Percentiles rank a stretch among this genome's conserved stretches.
Conservation (phyloP, 2,329 filamentous ascomycete species). For the Curvularia verruculosa region DNA sequence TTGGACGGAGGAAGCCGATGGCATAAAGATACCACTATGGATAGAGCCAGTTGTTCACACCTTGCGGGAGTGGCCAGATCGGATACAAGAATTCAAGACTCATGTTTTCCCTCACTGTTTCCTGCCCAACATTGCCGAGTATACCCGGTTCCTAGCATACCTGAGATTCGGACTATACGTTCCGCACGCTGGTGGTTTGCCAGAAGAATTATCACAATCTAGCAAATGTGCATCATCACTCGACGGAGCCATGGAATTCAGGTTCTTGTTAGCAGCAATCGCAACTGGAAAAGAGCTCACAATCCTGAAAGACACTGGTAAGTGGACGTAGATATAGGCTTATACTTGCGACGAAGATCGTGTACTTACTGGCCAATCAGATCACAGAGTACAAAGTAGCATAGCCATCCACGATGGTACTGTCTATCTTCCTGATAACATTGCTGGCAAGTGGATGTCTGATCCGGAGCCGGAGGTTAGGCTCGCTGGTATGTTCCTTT, state of each 20-base stretch:
- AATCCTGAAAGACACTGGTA: slow-evolving; percentile 51
- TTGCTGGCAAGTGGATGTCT: slow-evolving; percentile 49
- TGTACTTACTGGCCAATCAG: slow-evolving; percentile 18
- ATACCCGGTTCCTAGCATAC: slow-evolving; percentile 49
- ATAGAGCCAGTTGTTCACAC: slow-evolving; percentile 45
- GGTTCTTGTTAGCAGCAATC: slow-evolving; percentile 48
- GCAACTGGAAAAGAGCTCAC: slow-evolving; percentile 56
- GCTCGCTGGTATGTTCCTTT: slow-evolving; percentile 79
- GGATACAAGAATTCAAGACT: slow-evolving; percentile 50
- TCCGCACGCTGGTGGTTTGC: slow-evolving; percentile 24
- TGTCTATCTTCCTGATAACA: slow-evolving; percentile 61
- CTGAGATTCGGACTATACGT: slow-evolving; percentile 46
- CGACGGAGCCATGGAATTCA: slow-evolving; percentile 36
- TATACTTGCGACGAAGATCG: neutral
- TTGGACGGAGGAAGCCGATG: neutral
- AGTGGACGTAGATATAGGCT: slow-evolving; percentile 2
- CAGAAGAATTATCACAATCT: slow-evolving; percentile 17
- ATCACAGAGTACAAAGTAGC: slow-evolving; percentile 27
- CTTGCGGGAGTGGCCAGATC: slow-evolving; percentile 43
- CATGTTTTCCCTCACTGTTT: slow-evolving; percentile 58
- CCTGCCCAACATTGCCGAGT: slow-evolving; percentile 48
- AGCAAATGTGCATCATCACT: slow-evolving; percentile 14
- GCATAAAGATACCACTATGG: slow-evolving; percentile 43
- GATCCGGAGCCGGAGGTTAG: slow-evolving; percentile 61
- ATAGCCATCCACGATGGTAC: slow-evolving; percentile 36